phyloP scores from a whole-genome alignment of 2,329 filamentous ascomycete genomes.

The Hypoxylon sp. region DNA sequence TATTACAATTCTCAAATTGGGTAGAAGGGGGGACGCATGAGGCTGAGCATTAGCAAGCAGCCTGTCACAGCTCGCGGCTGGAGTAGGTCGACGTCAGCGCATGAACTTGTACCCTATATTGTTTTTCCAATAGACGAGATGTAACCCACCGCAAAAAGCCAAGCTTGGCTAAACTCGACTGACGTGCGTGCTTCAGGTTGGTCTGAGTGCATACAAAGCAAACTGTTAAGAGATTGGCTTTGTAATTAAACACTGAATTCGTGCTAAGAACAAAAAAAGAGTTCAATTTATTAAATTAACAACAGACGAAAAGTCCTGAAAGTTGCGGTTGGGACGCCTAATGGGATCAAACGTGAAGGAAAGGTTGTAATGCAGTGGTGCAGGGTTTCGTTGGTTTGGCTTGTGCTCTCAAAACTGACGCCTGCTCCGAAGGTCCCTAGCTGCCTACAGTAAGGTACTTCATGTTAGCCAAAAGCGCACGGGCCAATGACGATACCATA shows the following conservation, averaged over 20 bases:
- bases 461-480: constrained; percentile 23
- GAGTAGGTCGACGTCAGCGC: constrained; percentile 67
- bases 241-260: background rate
- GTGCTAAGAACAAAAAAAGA: constrained; percentile 1
- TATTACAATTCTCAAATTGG: constrained; percentile 47
- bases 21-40: constrained; percentile 46
- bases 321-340: constrained; percentile 22
- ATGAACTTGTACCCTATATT: constrained; percentile 55
- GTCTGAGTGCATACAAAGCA: constrained; percentile 19
- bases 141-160: constrained; percentile 47
- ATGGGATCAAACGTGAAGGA: constrained; percentile 37
- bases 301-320: constrained; percentile 10
- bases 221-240: background rate
- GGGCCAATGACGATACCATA: constrained; percentile 43
- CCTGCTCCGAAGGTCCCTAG: constrained; percentile 37
- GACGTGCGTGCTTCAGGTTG: constrained; percentile 36
- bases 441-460: background rate
- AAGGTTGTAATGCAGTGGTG: constrained; percentile 43
- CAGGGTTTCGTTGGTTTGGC: constrained; percentile 41
- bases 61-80: constrained; percentile 59
- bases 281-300: constrained; percentile 25
- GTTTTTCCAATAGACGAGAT: constrained; percentile 37
- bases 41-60: constrained; percentile 57
- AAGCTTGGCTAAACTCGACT: constrained; percentile 39
- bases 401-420: constrained; percentile 20